A percentile compares a stretch with the other conserved stretches of the same genome.
phyloP scores from a whole-genome alignment of 2,329 filamentous ascomycete species.

The Magnaporthales sp. region DNA sequence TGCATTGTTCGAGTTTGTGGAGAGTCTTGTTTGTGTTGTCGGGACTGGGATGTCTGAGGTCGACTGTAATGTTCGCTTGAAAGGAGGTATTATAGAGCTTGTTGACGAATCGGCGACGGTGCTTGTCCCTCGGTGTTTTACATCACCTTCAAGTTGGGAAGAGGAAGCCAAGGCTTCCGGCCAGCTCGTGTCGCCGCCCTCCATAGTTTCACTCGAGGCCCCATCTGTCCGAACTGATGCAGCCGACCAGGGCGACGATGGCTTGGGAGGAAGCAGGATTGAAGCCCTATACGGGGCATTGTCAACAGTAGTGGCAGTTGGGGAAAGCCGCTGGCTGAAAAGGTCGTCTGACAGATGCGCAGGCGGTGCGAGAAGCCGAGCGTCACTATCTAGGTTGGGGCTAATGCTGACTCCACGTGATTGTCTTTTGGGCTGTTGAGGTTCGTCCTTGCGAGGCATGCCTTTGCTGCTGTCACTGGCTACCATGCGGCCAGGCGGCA shows the following conservation, averaged over 20 bases:
- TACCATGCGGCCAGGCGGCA: not conserved
- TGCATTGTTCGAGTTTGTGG: not conserved
- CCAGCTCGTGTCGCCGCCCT: conserved; percentile 4
- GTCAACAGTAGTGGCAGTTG: conserved; percentile 9
- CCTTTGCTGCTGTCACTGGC: conserved; percentile 3
- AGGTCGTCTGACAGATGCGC: not conserved
- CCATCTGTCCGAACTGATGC: conserved; percentile 7
- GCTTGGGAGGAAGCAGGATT: conserved; percentile 6
- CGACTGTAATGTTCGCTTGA: not conserved
- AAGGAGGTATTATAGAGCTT: not conserved
- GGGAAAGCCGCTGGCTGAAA: conserved; percentile 9
- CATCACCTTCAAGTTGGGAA: not conserved
- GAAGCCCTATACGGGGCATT: conserved; percentile 7
- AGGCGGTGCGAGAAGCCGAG: not conserved
- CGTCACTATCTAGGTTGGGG: conserved; percentile 4
- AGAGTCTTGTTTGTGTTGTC: not conserved
- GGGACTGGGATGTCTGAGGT: not conserved
- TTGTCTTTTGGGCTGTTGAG: not conserved
- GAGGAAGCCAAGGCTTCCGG: not conserved
- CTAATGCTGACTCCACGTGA: conserved; percentile 21
- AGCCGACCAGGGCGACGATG: conserved; percentile 5
- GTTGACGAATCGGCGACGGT: not conserved
- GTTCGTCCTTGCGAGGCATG: not conserved
- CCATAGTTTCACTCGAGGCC: conserved; percentile 7
- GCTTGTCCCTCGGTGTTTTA: not conserved